Evolutionary conservation across 2,329 filamentous ascomycete genomes (phyloP), one percentile per base, ranked within the genome.

Genomic region (Aspergillus tamarii): DNA sequence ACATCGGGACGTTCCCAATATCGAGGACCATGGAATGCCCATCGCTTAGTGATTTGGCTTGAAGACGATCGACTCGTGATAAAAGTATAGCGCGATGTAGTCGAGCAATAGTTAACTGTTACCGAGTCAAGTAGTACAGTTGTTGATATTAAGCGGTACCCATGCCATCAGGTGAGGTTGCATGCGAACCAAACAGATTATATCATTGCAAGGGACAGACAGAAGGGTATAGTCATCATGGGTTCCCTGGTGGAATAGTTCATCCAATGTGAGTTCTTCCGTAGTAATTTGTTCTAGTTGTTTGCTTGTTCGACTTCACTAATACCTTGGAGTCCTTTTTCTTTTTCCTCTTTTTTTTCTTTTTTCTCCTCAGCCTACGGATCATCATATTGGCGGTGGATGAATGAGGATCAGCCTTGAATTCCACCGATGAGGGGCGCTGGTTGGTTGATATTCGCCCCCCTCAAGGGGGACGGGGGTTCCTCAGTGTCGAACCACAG

Each of bases 371-470:
- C 60, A 56, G 30, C 45, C 26, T 48, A 45, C 61, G 28, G 54
- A 59, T 66, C 59, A 60, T 64, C 62, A 64, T 59, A 55, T 32
- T 62, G 55, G 65, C 62, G 54, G 62, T 65, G 59, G 64, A 64
- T 67, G 65, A 52, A 69, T 67, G 65, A 69, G 64, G 67, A 70
- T 69, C 67, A 70, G 62, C 68, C 45, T 28, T 59, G 65, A 65
- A 63, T 65, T 57, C 64, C 62, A n/a, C 64, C 61, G 62, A 64
- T 23, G 50, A 41, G 54, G 48, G 62, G 39, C 56, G 56, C 65
- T 66, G 54, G 59, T 66, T 65, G 64, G 68, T 59, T 45, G 62
- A 32, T 32, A 48, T 56, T 64, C 58, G 43, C 54, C 65, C 65
- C 66, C 61, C 54, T 65, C 59, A 26, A 61, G 65, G 58, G 58